Base-by-base conservation (phyloP, 352 stramenopile species). In the Phytophthora gonapodyides region DNA sequence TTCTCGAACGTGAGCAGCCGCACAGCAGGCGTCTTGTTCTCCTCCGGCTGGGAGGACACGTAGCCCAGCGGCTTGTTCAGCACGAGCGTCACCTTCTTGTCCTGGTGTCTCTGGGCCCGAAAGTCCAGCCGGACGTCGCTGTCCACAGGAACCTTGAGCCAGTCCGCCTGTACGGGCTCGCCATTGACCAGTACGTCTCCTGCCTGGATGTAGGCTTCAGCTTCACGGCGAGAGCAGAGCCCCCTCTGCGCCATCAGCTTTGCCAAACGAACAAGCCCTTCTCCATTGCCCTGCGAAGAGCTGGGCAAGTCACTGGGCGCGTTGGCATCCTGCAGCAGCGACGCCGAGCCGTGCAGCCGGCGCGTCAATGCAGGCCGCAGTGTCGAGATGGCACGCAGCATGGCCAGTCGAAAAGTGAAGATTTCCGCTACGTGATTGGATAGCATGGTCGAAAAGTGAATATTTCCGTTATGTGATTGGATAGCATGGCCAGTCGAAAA, bases 41-140 rank as follows among this genome's bases (percentile, higher is more conserved):
- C 53, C 52, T 94, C 82, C 1, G 84, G 84, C 53, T 95, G 84
- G 11, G 82, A 87, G n/a, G 84, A 93, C 21, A 95, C 84, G 55
- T 70, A 78, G n/a, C 84, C 84, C 55, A 95, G 67, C 3, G 84
- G 86, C 47, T 95, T 95, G 69, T 95, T 95, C 41, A 95, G 67
- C 43, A 94, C 57, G 35, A 95, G 58, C 34, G 86, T 91, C 19
- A 92, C 79, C 61, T 93, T 95, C 46, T 87, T 83, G 44, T 72
- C 69, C 61, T 92, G 78, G 54, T 92, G 82, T 49, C 76, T 75
- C 59, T 89, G 76, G n/a, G 84, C 86, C 52, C 72, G 71, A 36
- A 78, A 82, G 42, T 82, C 76, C 36, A 94, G 76, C 24, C 58
- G 54, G 30, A 94, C 81, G 21, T 85, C 72, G 42, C 72, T 82